These are phyloP conservation scores for Waitea zeae DNA, from an alignment of 1,284 basidiomycete genomes.

Conservation along the genomic window DNA sequence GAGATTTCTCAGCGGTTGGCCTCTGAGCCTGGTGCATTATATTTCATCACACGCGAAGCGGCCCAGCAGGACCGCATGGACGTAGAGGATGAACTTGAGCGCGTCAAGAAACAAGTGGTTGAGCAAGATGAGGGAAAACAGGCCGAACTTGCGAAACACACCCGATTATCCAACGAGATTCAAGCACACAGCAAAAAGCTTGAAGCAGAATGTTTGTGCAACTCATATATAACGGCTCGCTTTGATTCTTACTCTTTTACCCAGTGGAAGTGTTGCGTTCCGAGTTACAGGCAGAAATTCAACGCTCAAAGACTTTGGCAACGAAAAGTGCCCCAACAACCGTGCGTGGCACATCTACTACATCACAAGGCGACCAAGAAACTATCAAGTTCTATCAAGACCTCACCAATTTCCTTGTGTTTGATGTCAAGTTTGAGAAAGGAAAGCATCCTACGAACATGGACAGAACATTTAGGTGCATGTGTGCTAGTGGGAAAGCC, in stretches of 20 bases:
- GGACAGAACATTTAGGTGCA: neutral
- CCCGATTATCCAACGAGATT: constrained; percentile 25
- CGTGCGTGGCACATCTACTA: constrained; percentile 14
- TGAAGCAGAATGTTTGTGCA: neutral
- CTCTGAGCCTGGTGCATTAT: no score
- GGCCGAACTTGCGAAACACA: constrained; percentile 23
- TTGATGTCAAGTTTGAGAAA: constrained; percentile 27
- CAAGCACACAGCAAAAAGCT: constrained; percentile 23
- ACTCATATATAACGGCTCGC: no score
- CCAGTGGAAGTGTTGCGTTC: constrained; percentile 20
- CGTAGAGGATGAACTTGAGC: no score
- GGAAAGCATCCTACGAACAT: constrained; percentile 8
- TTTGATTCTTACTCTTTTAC: neutral
- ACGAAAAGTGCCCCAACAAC: constrained; percentile 18
- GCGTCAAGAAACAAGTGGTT: no score
- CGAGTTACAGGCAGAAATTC: constrained; percentile 46
- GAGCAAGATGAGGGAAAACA: constrained; percentile 26
- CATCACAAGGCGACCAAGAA: constrained; percentile 32
- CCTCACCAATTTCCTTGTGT: constrained; percentile 20
- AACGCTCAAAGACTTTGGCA: constrained; percentile 30
- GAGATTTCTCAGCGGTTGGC: no score
- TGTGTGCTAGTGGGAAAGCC: neutral
- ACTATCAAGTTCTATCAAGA: constrained; percentile 22
- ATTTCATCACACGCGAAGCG: no score
- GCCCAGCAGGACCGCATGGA: no score